A percentile compares a stretch with the other conserved stretches of the same genome.
These are phyloP conservation scores for Zymoseptoria pseudotritici DNA, from an alignment of 2,329 filamentous ascomycete species.

Conservation along the genomic window DNA sequence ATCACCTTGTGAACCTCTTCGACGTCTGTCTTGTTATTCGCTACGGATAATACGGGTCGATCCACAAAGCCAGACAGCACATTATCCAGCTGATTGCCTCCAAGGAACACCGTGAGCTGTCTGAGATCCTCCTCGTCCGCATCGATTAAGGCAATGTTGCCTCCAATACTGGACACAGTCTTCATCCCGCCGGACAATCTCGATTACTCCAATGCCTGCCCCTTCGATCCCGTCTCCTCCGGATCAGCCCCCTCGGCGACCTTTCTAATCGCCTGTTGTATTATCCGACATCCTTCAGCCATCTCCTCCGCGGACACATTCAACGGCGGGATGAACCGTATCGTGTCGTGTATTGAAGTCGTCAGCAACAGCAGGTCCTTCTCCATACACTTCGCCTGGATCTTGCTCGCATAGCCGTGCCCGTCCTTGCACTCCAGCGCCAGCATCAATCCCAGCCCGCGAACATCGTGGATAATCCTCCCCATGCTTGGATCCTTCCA, in stretches of 20 bases:
- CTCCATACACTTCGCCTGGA: conserved; percentile 35
- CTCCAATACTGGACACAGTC: too few species aligned
- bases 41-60: too few species aligned
- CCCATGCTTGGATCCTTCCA: conserved; percentile 21
- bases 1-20: too few species aligned
- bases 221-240: conserved; percentile 13
- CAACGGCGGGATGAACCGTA: conserved; percentile 34
- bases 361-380: conserved; percentile 34
- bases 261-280: conserved; percentile 32
- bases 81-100: too few species aligned
- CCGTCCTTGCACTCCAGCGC: conserved; percentile 32
- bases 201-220: too few species aligned
- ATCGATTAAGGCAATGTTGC: too few species aligned
- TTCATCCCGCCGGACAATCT: too few species aligned
- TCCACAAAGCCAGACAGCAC: too few species aligned
- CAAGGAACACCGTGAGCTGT: too few species aligned
- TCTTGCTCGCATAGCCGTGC: conserved; percentile 30
- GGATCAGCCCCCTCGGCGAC: conserved; percentile 22
- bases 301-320: conserved; percentile 35
- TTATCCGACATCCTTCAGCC: conserved; percentile 30
- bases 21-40: too few species aligned
- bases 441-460: conserved; percentile 35
- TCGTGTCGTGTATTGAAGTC: conserved; percentile 35
- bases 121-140: too few species aligned
- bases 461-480: conserved; percentile 32